Evolutionary conservation across 768 basidiomycete genomes (phyloP), one percentile per base, ranked within the genome.

Genomic region (Cystofilobasidium capitatum): DNA sequence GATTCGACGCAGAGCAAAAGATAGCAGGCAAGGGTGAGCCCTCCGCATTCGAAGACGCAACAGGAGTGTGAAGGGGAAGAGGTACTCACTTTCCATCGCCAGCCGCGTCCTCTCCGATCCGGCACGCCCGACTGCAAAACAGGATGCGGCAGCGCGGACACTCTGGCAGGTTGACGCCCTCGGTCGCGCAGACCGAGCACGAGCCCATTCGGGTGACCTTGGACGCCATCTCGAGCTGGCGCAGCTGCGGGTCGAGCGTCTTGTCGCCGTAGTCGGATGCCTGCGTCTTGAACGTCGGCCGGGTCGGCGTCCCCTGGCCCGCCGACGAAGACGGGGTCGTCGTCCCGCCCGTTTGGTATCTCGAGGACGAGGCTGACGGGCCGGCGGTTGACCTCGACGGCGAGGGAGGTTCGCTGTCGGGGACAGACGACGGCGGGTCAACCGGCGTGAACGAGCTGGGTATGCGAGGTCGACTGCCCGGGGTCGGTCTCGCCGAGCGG

Each of bases 31-130:
- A 20, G 39, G 8, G 20, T n/a, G 22, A 29, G 22, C 47, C 29
- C 9, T 8, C 29, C 5, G 22, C 5, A n/a, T 17, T 49, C 47
- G 16, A 22, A 29, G 5, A 49, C 9, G 29, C 22, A 5, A 29
- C 17, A 57, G 55, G 26, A 29, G 26, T 33, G 29, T 29, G 35
- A 13, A 33, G 35, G 29, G 26, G 8, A 57, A 57, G n/a, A n/a
- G n/a, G n/a, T n/a, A 59, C 64, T 47, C 37, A 62, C 66, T 64
- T 69, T 8, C 67, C 67, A 29, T 69, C 68, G 20, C 68, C 68
- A 2, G 54, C 68, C 0, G 57, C 63, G 39, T 45, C 17, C 33
- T 60, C 61, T 13, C 68, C 63, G 35, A 64, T 51, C 35, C 68
- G 44, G 45, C 68, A 69, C n/a, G 45, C 62, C 31, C 68, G 49